Conservation (phyloP, 2,329 filamentous ascomycete species). For the Botrytis squamosa region DNA sequence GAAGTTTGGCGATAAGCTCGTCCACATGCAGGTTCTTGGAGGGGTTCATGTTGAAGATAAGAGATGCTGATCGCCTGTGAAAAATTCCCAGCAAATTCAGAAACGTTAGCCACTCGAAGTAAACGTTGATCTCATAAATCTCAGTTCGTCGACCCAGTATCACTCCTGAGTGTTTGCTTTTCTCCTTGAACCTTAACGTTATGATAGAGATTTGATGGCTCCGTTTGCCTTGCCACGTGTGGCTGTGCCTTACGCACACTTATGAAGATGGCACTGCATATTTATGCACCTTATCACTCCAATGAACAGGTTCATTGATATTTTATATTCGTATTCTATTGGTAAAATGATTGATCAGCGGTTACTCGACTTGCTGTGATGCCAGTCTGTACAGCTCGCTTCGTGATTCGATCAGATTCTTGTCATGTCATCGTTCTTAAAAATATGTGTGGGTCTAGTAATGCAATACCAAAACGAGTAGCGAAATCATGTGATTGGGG, state of each 20-base stretch:
- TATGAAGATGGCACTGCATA: constrained; percentile 3
- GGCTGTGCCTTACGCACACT: constrained; percentile 13
- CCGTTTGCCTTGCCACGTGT: constrained; percentile 11
- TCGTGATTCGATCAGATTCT: neutral
- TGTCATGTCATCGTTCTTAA: neutral
- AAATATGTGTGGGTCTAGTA: neutral
- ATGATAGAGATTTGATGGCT: neutral
- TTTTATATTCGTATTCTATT: neutral
- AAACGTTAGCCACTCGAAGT: neutral
- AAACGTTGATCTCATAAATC: neutral
- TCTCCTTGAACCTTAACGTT: neutral
- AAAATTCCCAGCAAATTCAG: neutral
- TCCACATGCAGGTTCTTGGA: constrained; percentile 39
- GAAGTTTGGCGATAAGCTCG: constrained; percentile 53
- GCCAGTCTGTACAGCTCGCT: neutral
- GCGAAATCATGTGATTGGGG: neutral
- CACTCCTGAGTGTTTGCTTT: neutral
- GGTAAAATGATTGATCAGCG: neutral
- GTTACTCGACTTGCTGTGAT: neutral
- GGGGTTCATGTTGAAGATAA: constrained; percentile 14
- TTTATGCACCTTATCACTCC: constrained; percentile 9
- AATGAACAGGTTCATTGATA: neutral
- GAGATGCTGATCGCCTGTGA: neutral
- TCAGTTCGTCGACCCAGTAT: neutral
- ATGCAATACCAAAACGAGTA: neutral